Evolutionary conservation across 208 protist species (phyloP).

Genomic region (Leishmania tarentolae): DNA sequence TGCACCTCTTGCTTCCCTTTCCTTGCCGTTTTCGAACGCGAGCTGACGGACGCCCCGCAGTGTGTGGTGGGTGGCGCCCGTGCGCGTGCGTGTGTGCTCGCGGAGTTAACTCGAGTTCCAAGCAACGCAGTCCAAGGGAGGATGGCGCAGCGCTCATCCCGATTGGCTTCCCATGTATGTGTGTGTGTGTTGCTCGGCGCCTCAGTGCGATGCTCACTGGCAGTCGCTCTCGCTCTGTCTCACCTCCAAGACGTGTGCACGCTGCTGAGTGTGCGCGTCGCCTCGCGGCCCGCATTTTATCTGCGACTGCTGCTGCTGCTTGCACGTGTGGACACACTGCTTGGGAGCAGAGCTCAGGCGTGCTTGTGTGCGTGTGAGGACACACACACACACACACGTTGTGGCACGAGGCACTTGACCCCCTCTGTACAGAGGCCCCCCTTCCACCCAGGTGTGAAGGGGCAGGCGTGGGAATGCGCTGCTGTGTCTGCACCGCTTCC

Average conservation of each 20-base stretch:
- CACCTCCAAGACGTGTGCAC: neutral
- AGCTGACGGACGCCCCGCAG: neutral
- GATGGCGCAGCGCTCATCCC: neutral
- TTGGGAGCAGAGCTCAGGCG: neutral
- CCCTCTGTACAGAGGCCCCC: neutral
- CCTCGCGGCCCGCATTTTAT: neutral
- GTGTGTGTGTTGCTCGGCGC: neutral
- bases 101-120: neutral
- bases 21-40: neutral
- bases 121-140: neutral
- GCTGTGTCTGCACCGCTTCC: neutral
- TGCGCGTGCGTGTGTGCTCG: neutral
- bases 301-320: neutral
- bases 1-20: neutral
- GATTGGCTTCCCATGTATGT: too few relatives aligned
- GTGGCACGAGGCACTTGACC: neutral
- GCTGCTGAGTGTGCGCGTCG: neutral
- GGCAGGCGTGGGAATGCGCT: neutral
- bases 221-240: neutral
- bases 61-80: neutral
- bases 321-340: neutral
- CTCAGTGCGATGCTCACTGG: neutral
- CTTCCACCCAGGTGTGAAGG: neutral
- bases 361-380: neutral
- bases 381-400: neutral